Conservation (phyloP, 495 filamentous ascomycete genomes). For the Lichina pygmaea region DNA sequence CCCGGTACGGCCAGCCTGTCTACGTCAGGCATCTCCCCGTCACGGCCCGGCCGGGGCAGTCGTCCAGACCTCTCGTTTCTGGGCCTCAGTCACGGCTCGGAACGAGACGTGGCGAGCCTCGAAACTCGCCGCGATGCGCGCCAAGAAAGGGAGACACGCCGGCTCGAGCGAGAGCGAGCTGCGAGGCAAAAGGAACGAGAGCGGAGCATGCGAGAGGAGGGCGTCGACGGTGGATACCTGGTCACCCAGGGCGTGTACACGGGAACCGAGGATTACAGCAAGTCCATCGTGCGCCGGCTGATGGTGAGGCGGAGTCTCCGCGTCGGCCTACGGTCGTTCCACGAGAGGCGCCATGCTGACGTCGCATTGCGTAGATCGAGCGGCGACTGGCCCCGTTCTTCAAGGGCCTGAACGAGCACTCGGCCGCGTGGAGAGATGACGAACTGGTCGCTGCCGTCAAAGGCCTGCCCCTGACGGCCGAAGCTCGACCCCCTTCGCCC, state of each 20-base stretch:
- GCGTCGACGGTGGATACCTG: slow-evolving; percentile 81
- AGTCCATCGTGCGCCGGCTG: slow-evolving; percentile 65
- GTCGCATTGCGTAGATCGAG: slow-evolving; percentile 37
- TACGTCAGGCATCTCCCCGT: slow-evolving; percentile 5
- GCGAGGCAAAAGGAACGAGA: slow-evolving; percentile 59
- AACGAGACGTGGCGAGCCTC: slow-evolving; percentile 15
- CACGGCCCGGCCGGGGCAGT: slow-evolving; percentile 20
- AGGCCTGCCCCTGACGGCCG: slow-evolving; percentile 56
- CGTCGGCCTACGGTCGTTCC: neutral
- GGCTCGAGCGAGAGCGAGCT: slow-evolving; percentile 52
- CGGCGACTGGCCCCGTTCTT: slow-evolving; percentile 83
- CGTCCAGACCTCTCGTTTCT: slow-evolving; percentile 29
- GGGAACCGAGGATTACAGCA: slow-evolving; percentile 79
- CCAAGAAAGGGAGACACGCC: slow-evolving; percentile 71
- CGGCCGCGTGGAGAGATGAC: slow-evolving; percentile 71
- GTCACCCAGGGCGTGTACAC: slow-evolving; percentile 89
- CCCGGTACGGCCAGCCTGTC: neutral
- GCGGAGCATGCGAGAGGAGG: slow-evolving; percentile 75
- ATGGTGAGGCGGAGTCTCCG: slow-evolving; percentile 31
- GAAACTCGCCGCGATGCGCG: slow-evolving; percentile 57
- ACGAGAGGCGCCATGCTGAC: neutral
- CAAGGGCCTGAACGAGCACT: slow-evolving; percentile 74
- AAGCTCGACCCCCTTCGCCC: slow-evolving; percentile 40
- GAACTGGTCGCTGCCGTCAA: slow-evolving; percentile 80
- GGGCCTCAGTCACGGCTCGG: slow-evolving; percentile 17